Base-by-base conservation (phyloP, 345 rosid species). In the Pistacia integerrima region DNA sequence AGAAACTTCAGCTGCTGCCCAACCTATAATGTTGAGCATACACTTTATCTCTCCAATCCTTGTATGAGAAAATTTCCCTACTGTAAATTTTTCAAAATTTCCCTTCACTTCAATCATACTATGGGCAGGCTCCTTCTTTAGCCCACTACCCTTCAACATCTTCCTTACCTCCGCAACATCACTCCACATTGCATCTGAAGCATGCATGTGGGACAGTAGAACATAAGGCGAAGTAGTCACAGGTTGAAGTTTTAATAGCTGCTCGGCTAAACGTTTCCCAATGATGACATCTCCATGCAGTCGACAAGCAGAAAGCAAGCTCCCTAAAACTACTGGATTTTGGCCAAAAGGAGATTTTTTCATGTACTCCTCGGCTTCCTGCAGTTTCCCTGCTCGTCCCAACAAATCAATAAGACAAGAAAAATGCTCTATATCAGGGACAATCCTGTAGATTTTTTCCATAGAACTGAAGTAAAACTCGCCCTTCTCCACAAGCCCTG, bases 311-410 rank as follows among this genome's bases (percentile, higher is more conserved):
- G 93, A 85, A 64, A 91, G 88, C 86, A 91, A 80, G 83, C 88
- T 87, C 60, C 93, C 93, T 75, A 87, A 69, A 64, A 85, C 83
- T 60, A 91, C 65, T 0, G 84, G 86, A 82, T 91, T 83, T 63
- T 80, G 72, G 33, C 90, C 84, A n/a, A 76, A 89, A 25, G 77
- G 78, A 69, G 38, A 79, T 57, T 67, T 84, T 69, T 69, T 78
- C 52, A 82, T 55, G 78, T 84, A 79, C 57, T 83, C 85, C 74
- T 85, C 87, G 54, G 93, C 95, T 69, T 88, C 82, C 0, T 14
- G 30, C 68, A 91, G 74, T 84, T 86, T 86, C 66, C 95, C 93
- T 18, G 90, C 88, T 49, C 95, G 82, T 76, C 95, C 95, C 76
- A 89, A 71, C 82, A 91, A 57, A 82, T 89, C 93, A 30, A 89